Evolutionary conservation across 805 yeast genomes (phyloP).

Genomic region (Candida suzukii): DNA sequence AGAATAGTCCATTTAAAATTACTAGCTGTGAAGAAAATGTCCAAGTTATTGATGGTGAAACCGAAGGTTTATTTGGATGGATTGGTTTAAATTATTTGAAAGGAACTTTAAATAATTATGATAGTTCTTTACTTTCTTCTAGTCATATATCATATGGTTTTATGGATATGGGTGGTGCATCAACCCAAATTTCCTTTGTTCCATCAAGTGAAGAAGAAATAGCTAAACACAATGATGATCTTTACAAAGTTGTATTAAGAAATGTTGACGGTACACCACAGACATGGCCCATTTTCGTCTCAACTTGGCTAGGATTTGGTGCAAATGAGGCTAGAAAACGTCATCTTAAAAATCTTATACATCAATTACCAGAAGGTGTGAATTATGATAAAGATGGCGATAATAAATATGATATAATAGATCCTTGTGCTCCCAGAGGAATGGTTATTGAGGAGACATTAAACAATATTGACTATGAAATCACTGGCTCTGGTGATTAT

Average conservation of each 20-base stretch:
- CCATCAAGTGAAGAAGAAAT: slow-evolving; percentile 62
- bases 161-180: slow-evolving; percentile 99
- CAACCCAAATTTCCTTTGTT: slow-evolving; percentile 91
- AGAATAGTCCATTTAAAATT: slow-evolving; percentile 49
- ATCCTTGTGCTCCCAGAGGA: slow-evolving; percentile 78
- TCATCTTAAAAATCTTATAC: slow-evolving; percentile 50
- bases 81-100: slow-evolving; percentile 79
- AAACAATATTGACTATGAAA: slow-evolving; percentile 39
- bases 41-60: slow-evolving; percentile 85
- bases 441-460: slow-evolving; percentile 40
- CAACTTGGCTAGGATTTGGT: slow-evolving; percentile 97
- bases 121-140: slow-evolving; percentile 15
- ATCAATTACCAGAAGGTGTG: slow-evolving; percentile 36
- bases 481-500: slow-evolving; percentile 75
- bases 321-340: slow-evolving; percentile 88
- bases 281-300: slow-evolving; percentile 82
- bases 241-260: slow-evolving; percentile 58
- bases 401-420: slow-evolving; percentile 42
- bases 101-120: slow-evolving; percentile 51
- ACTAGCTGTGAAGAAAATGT: slow-evolving; percentile 64
- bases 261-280: slow-evolving; percentile 65
- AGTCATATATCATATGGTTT: slow-evolving; percentile 63
- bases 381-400: slow-evolving; percentile 40
- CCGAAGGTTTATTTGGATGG: slow-evolving; percentile 97
- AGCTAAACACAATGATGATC: slow-evolving; percentile 61